Percentiles rank a stretch among this genome's conserved stretches.
phyloP scores from a whole-genome alignment of 139 green algal genomes.

The Tetradesmus obliquus region DNA sequence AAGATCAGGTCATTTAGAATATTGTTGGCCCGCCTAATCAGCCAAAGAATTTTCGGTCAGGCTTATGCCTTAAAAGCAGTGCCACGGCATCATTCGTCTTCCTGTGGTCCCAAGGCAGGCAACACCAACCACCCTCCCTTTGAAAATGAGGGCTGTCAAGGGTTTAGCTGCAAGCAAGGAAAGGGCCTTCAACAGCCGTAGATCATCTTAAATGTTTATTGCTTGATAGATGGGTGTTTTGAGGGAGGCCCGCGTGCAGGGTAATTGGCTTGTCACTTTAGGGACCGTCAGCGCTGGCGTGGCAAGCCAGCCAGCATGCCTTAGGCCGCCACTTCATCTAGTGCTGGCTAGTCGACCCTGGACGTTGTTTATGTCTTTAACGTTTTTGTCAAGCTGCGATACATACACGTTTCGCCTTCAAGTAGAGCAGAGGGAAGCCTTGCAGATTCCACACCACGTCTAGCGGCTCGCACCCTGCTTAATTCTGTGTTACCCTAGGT shows the following conservation, averaged over 20 bases:
- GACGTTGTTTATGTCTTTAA: not conserved
- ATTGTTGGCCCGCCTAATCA: not conserved
- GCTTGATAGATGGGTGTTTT: too few species aligned
- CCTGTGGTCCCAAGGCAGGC: too few species aligned
- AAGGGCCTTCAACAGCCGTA: too few species aligned
- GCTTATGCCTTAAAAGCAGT: too few species aligned
- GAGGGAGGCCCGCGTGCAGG: too few species aligned
- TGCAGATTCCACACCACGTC: not conserved
- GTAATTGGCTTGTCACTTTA: not conserved
- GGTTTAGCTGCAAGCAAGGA: too few species aligned
- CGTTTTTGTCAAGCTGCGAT: not conserved
- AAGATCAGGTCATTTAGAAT: not conserved
- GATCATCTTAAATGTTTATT: too few species aligned
- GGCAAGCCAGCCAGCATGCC: not conserved
- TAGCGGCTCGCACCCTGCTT: not conserved
- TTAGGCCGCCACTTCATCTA: not conserved
- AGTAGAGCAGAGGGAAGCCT: not conserved
- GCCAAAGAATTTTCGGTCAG: too few species aligned
- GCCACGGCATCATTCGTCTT: too few species aligned
- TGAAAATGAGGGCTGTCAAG: too few species aligned
- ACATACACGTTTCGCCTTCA: not conserved
- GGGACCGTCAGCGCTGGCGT: not conserved
- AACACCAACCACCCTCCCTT: too few species aligned
- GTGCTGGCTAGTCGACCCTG: not conserved
- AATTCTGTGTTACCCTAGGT: not conserved